Base-by-base conservation (phyloP, 139 green algal genomes). In the Limnomonas spitsbergensis region DNA sequence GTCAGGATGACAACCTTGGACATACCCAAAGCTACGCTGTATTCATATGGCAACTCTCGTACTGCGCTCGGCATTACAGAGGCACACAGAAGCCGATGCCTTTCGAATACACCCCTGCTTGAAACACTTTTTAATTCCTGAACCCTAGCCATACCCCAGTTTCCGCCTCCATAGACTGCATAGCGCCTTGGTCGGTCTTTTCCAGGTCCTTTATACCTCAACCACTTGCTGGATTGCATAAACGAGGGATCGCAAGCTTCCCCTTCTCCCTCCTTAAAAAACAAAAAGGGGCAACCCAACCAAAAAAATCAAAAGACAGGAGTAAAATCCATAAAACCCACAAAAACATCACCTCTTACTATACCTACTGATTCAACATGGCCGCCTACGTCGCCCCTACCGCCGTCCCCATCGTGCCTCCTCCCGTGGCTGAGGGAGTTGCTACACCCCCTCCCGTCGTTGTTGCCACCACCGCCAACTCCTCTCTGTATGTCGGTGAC, bases 401-500 rank as follows among this genome's bases (percentile, higher is more conserved):
- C 26, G 68, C 68, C 9, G n/a, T n/a, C 52, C 52, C 20, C 52
- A 24, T 24, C 52, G 78, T 61, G 38, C 40, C 52, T 70, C 37
- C 70, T n/a, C 40, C 40, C 2, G 2, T 35, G 7, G 38, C 80
- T 37, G 66, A 75, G 56, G 56, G n/a, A n/a, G n/a, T n/a, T n/a
- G n/a, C n/a, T 20, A 61, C 20, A 14, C 47, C 78, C 74, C 40
- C 73, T 26, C 0, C 54, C 77, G 9, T 66, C 38, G 1, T 29
- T 20, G 1, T 54, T 61, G 74, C 78, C 54, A 79, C 81, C 36
- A 66, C 76, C 34, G 72, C 85, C 67, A 94, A 95, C 82, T 92
- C 90, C 27, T 94, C 88, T 32, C 89, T 98, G 70, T 98, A 98
- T 75, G 94, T 98, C 31, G 94, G 94, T 26, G 94, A 98, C 84